Evolutionary conservation across 306 rosid species (phyloP), one percentile per base, ranked within the genome.

Genomic region (Nissolia schottii): DNA sequence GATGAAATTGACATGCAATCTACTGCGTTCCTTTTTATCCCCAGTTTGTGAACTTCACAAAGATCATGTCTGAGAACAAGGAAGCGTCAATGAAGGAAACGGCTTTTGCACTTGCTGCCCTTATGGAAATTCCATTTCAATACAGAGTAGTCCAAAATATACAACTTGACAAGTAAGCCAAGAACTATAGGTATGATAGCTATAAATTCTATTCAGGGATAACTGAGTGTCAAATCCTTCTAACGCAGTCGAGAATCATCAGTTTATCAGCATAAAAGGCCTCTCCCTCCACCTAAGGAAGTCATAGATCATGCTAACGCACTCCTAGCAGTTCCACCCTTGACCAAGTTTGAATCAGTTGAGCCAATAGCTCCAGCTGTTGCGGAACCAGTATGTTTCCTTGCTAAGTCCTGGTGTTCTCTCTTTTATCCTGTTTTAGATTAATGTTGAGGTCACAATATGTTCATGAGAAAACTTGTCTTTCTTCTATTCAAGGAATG

Each of bases 1-100:
- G 35, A 67, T 35, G 41, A 74, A 66, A 68, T 24, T 48, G 65
- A 24, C 31, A 48, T 49, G 61, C 16, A 5, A 46, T 37, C 22
- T 57, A 66, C 27, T 54, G 28, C 54, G 67, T 37, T 62, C 31
- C 46, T 25, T 59, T 75, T 77, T 55, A 64, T 34, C 67, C 41
- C 65, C 80, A 94, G 98, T 94, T 94, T 77, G 98, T 94, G 77
- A 79, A 94, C 87, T 94, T 94, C 91, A 86, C 95, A 62, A 91
- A 87, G 75, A 86, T 94, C 82, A 94, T 87, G 98, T 85, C 92
- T 13, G 98, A 91, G 62, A 83, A 82, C 83, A 78, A 61, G 28
- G 92, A 87, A 35, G 66, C 81, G 64, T 87, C 97, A 74, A 86
- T 82, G 82, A 94, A 87, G 87, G 98, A 91, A 85, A 65, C 97